Base-by-base conservation (phyloP, 768 basidiomycete genomes). In the Lactifluus piperatus region DNA sequence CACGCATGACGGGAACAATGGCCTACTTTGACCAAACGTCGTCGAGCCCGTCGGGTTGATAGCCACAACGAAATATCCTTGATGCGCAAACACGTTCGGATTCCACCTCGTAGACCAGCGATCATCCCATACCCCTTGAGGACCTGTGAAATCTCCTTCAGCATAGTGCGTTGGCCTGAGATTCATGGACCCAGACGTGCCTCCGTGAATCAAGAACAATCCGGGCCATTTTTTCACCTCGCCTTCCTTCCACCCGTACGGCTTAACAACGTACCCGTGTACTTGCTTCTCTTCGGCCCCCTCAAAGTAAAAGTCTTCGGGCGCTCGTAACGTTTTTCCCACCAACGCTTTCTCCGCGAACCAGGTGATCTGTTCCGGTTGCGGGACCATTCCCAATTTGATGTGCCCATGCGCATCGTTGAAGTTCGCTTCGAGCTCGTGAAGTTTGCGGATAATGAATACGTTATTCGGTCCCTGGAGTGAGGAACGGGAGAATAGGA, bases 11-110 rank as follows among this genome's bases (percentile, higher is more conserved):
- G 44, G n/a, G 45, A 29, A 41, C 14, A 32, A 57, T 0, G 27
- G 20, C 13, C 16, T 45, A 84, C 89, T 77, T 79, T 95, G 93
- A 4, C 93, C 94, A 65, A 94, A 97, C 0, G 90, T 86, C 4
- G 95, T 97, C 29, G 87, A 90, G 9, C 95, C 95, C 0, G 94
- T 95, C 2, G 95, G 95, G 69, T 98, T 97, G 66, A 97, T 85
- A 30, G 86, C 78, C 41, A 97, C 78, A 11, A 83, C 81, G 65
- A 95, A 85, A 72, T 97, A 99, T 0, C 95, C 93, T 68, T 91
- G 88, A 66, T 84, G 82, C 11, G 91, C 82, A 65, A 91, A 94
- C 11, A 67, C 34, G 20, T 45, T 90, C 0, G 86, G 88, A 72
- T 97, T 97, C 94, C 94, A 95, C 54, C 92, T 76, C 29, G 83